phyloP scores from a whole-genome alignment of 1,284 basidiomycete genomes.

The Moesziomyces sp. region DNA sequence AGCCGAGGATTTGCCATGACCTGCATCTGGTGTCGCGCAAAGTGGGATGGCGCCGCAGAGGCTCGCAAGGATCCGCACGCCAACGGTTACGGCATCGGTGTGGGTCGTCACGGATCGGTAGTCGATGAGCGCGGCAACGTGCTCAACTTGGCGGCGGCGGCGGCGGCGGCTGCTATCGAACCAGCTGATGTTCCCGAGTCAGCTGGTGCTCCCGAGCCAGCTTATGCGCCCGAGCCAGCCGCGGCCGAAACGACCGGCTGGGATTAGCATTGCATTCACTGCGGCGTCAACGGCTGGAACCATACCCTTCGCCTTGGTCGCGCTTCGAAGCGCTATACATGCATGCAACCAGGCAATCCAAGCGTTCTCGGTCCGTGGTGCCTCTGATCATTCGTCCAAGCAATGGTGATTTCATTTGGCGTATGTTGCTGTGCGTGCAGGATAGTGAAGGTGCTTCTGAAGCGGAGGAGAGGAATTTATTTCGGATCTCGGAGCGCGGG shows the following conservation, averaged over 20 bases:
- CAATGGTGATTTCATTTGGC: no score
- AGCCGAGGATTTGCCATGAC: conserved; percentile 20
- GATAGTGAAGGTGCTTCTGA: no score
- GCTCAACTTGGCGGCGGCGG: conserved; percentile 41
- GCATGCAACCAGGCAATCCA: no score
- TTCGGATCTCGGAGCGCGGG: background rate
- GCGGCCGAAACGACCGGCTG: conserved; percentile 6
- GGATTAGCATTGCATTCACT: conserved; percentile 1
- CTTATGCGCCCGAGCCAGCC: background rate
- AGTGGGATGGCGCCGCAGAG: conserved; percentile 14
- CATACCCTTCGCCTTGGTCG: no score
- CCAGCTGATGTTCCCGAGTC: conserved; percentile 1
- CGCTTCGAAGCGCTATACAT: no score
- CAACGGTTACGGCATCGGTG: conserved; percentile 37
- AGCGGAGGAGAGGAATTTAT: background rate
- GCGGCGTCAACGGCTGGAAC: no score
- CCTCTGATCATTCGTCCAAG: no score
- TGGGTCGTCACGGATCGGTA: conserved; percentile 15
- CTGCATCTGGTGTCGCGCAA: conserved; percentile 47
- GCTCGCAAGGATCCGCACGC: background rate
- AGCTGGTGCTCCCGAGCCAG: background rate
- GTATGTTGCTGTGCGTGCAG: no score
- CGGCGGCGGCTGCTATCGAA: conserved; percentile 12
- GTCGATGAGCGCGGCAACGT: conserved; percentile 17
- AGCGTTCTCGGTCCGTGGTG: no score